Base-by-base conservation (phyloP, 176 grass and related monocot species). In the Juncus effusus region DNA sequence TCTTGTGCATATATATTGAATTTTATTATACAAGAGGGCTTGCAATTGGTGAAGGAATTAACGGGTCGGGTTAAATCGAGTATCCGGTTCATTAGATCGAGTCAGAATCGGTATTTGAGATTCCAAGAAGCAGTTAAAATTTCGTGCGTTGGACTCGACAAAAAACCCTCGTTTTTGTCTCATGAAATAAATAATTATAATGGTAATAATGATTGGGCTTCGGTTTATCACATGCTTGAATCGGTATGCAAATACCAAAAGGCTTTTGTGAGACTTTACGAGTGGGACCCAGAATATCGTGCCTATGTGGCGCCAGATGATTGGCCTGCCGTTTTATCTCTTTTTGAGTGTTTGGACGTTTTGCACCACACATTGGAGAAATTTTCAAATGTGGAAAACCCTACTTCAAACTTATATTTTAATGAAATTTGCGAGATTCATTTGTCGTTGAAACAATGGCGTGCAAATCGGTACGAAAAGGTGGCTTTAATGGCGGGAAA, bases 341-440 rank as follows among this genome's bases (percentile, higher is more conserved):
- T 97, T 52, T 77, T 80, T 9, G 94, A 92, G 61, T 86, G 82
- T 74, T 80, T 97, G 71, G 94, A 97, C 8, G 88, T 84, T 13
- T 61, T 97, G 55, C 84, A 97, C 69, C 79, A 97, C 74, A 78
- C 83, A n/a, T 79, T 97, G 68, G 88, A 89, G 56, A 97, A 97
- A 73, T 91, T 97, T 41, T 80, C 88, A 19, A 51, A 70, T 12
- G 76, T 83, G 47, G 86, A 86, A 69, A 80, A 70, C 36, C 85
- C 85, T 2, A 97, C 94, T 65, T 82, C 88, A 39, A 97, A 92
- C 39, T 75, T 97, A 36, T 97, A 97, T 74, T 97, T 97, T 16
- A 97, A 93, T 84, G 94, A 97, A 74, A 92, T 97, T 74, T 97
- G 94, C 73, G 85, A 79, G 60, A 82, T 97, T 65, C 88, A 97